phyloP scores from a whole-genome alignment of 2,329 filamentous ascomycete species.

The Talaromyces amestolkiae region DNA sequence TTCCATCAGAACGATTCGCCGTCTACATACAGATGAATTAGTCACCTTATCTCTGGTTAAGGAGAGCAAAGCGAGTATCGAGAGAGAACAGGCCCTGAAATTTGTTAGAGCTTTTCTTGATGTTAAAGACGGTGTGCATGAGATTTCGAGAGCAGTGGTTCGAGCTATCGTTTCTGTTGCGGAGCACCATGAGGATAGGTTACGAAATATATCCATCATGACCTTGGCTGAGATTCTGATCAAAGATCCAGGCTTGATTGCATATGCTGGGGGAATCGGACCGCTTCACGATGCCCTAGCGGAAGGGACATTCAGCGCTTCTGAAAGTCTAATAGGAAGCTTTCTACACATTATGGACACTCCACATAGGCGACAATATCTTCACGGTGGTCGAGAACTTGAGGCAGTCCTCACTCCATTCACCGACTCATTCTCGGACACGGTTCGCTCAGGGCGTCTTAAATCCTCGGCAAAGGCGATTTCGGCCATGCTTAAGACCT shows the following conservation, averaged over 20 bases:
- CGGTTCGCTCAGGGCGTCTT: slow-evolving; percentile 61
- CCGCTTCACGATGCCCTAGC: slow-evolving; percentile 88
- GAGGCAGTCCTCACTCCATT: slow-evolving; percentile 89
- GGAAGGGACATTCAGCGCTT: slow-evolving; percentile 87
- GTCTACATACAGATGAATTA: slow-evolving; percentile 85
- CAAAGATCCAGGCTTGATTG: slow-evolving; percentile 75
- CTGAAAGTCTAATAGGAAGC: slow-evolving; percentile 82
- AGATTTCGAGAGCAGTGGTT: slow-evolving; percentile 82
- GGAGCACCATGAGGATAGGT: slow-evolving; percentile 77
- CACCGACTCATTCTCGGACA: slow-evolving; percentile 68
- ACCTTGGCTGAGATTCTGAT: slow-evolving; percentile 90
- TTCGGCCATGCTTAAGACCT: slow-evolving; percentile 83
- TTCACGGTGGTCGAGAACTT: slow-evolving; percentile 85
- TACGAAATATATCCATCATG: slow-evolving; percentile 87
- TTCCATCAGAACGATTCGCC: slow-evolving; percentile 83
- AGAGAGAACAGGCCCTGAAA: slow-evolving; percentile 94
- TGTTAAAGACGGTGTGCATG: slow-evolving; percentile 84
- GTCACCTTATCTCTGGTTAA: slow-evolving; percentile 92
- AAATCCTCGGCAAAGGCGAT: slow-evolving; percentile 93
- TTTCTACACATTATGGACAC: slow-evolving; percentile 87
- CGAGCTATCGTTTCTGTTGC: slow-evolving; percentile 88
- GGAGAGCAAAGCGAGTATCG: slow-evolving; percentile 93
- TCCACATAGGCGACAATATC: slow-evolving; percentile 72
- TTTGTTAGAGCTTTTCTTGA: slow-evolving; percentile 94
- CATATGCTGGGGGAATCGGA: slow-evolving; percentile 78